Conservation (phyloP, 805 yeast genomes). For the Maudiozyma serrabonitensis region DNA sequence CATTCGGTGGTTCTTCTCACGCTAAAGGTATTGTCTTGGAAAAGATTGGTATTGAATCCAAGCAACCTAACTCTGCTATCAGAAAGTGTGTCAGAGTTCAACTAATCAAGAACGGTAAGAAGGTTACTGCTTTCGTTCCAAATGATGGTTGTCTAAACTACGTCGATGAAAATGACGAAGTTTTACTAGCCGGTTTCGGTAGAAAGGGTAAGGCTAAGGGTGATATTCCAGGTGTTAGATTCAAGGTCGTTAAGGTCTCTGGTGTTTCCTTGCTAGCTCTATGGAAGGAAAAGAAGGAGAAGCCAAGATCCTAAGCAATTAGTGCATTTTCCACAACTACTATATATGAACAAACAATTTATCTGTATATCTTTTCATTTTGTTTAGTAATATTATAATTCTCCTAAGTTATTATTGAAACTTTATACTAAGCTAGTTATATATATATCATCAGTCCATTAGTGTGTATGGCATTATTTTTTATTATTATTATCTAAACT, state of each 20-base stretch:
- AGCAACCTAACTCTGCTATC: constrained; percentile 99
- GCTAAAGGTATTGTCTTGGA: constrained; percentile 99
- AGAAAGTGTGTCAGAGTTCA: constrained; percentile 99
- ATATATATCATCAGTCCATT: no score
- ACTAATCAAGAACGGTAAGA: constrained; percentile 99
- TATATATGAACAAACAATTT: constrained; percentile 1
- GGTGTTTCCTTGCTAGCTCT: constrained; percentile 99
- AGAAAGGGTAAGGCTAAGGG: constrained; percentile 99
- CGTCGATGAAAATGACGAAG: constrained; percentile 99
- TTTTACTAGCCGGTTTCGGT: constrained; percentile 99
- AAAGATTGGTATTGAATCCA: constrained; percentile 99
- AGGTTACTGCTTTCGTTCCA: constrained; percentile 99
- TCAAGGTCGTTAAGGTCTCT: constrained; percentile 99
- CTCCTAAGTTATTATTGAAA: not conserved
- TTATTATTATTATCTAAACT: no score
- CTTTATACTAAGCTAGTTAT: not conserved
- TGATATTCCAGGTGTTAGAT: constrained; percentile 99
- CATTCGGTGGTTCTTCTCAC: constrained; percentile 99
- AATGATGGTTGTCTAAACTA: constrained; percentile 99
- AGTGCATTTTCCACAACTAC: not conserved
- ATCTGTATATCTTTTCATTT: constrained; percentile 4
- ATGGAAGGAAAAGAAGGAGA: constrained; percentile 99
- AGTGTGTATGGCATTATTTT: not conserved
- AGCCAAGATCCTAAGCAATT: constrained; percentile 87
- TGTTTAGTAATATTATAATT: constrained; percentile 3